Base-by-base conservation (phyloP, 2,329 filamentous ascomycete species). In the Apiospora pterosperma region DNA sequence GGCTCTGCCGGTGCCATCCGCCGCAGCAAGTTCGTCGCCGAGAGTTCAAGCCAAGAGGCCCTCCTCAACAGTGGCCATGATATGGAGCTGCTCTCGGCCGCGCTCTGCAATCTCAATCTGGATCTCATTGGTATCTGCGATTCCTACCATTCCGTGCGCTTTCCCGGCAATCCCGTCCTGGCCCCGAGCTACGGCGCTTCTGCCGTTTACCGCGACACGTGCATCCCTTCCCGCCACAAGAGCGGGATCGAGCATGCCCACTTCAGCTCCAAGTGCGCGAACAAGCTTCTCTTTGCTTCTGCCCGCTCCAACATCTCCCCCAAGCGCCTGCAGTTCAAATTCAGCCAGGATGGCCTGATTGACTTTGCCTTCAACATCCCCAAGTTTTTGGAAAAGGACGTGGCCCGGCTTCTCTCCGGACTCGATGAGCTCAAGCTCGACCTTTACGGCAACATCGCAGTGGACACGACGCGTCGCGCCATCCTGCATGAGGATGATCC, bases 161-260 rank as follows among this genome's bases (percentile, higher is more conserved):
- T 60, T 39, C 34, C 58, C n/a, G 58, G 36, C 58, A 60, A 38
- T 16, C 58, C 58, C 11, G 21, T 36, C 21, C 58, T 60, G 34
- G 12, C 23, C n/a, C 36, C 58, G 4, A 60, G 58, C 58, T 60
- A 39, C n/a, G 58, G 58, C 8, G 58, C 58, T 14, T 28, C 58
- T n/a, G 25, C 58, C n/a, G 12, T 60, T 12, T 60, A 23, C 36
- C 34, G 58, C 31, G 58, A 60, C n/a, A 39, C 58, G 16, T 36
- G 58, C 58, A 60, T 60, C 21, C 58, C 58, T n/a, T 39, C 36
- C n/a, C 58, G 58, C 58, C 58, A 60, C 12, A 60, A 60, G 58
- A 38, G 34, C 6, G 34, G 34, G 11, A 38, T 60, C 23, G 58
- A 60, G n/a, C 58, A 38, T 23, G 58, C 58, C 2, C 34, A 39